Conservation (phyloP, 192 early-diverging fungal genomes). For the Coemansia asiatica region DNA sequence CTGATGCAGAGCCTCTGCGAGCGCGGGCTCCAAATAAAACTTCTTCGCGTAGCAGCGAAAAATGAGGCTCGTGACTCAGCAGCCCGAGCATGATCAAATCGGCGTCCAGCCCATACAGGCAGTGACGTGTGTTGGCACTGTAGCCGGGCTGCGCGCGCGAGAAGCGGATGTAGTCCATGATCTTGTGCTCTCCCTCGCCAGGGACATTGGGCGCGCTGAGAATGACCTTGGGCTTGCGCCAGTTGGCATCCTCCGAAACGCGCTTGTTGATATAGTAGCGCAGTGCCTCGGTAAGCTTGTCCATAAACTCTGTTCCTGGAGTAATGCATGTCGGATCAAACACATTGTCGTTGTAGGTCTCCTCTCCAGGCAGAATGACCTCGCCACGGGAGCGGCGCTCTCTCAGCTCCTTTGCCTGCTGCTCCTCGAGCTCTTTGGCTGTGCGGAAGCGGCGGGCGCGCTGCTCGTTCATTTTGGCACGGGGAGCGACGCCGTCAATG, state of each 20-base stretch:
- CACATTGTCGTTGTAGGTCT: conserved; percentile 62
- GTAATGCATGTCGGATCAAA: conserved; percentile 99
- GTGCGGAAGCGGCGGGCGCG: conserved; percentile 94
- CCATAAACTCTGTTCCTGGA: conserved; percentile 97
- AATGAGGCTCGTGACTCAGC: conserved; percentile 95
- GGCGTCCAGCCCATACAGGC: conserved; percentile 96
- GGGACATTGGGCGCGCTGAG: conserved; percentile 93
- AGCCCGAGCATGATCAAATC: conserved; percentile 97
- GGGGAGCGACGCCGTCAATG: conserved; percentile 93
- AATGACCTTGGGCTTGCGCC: conserved; percentile 88
- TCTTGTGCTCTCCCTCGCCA: conserved; percentile 99
- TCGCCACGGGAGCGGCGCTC: conserved; percentile 64
- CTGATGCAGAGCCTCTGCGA: conserved; percentile 25
- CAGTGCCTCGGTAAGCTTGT: conserved; percentile 77
- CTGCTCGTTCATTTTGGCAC: conserved; percentile 99
- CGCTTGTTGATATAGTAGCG: conserved; percentile 90
- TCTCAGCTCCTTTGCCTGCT: conserved; percentile 40
- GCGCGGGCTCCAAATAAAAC: conserved; percentile 68
- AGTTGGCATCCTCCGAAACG: conserved; percentile 83
- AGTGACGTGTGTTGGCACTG: conserved; percentile 86
- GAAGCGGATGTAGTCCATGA: conserved; percentile 97
- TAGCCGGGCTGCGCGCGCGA: conserved; percentile 79
- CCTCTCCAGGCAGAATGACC: conserved; percentile 66
- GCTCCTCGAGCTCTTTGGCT: conserved; percentile 74
- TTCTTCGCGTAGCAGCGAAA: conserved; percentile 94